A percentile compares a stretch with the other conserved stretches of the same genome.
Conservation (phyloP, 2,329 filamentous ascomycete species). For the Thermothelomyces thermophilus region DNA sequence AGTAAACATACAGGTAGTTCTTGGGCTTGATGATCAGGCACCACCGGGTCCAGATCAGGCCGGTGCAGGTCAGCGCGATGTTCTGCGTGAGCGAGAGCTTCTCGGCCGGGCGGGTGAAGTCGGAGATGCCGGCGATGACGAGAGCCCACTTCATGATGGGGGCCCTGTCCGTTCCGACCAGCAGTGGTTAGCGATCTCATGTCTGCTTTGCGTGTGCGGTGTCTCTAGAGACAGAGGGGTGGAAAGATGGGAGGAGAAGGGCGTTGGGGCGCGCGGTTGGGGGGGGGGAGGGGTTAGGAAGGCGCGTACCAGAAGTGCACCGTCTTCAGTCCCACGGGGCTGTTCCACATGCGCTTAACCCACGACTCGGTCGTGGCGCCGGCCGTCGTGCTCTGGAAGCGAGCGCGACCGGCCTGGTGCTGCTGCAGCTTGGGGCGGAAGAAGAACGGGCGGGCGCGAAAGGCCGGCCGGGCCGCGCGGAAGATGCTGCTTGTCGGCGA, state of each 20-base stretch:
- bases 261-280: too few species aligned
- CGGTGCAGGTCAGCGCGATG: constrained; percentile 79
- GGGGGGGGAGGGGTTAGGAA: too few species aligned
- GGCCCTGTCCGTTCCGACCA: constrained; percentile 52
- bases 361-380: constrained; percentile 43
- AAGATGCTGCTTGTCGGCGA: constrained; percentile 35
- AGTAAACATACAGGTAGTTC: constrained; percentile 68
- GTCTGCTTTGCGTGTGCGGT: too few species aligned
- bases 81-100: constrained; percentile 94
- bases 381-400: constrained; percentile 62
- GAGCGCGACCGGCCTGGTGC: constrained; percentile 33
- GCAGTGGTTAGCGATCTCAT: not conserved
- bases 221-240: too few species aligned
- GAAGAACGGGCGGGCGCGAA: constrained; percentile 46
- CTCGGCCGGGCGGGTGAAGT: constrained; percentile 85
- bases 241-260: too few species aligned
- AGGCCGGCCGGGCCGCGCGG: constrained; percentile 47
- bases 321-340: constrained; percentile 77
- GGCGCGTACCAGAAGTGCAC: constrained; percentile 93
- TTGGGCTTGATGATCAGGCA: constrained; percentile 93
- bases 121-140: constrained; percentile 84
- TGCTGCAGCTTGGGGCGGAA: constrained; percentile 33
- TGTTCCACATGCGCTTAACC: constrained; percentile 78
- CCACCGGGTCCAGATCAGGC: constrained; percentile 97
- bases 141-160: constrained; percentile 96